Evolutionary conservation across 164 flowering plant species (phyloP).

Genomic region (Houttuynia cordata): DNA sequence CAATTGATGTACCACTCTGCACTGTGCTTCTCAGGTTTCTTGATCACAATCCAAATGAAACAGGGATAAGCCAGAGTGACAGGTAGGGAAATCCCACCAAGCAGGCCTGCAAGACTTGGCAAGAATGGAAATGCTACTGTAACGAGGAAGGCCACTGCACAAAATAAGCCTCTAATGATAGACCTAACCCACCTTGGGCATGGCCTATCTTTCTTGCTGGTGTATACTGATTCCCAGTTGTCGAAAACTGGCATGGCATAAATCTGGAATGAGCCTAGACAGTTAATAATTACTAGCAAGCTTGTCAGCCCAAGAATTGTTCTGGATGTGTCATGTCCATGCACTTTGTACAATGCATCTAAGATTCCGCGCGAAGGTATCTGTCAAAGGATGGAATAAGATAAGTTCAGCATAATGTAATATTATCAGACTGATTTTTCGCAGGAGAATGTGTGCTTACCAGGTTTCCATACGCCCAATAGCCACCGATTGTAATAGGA

Average conservation of each 20-base stretch:
- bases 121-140: constrained; percentile 63
- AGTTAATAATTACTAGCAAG: constrained; percentile 27
- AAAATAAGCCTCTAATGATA: constrained; percentile 29
- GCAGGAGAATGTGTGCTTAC: constrained; percentile 15
- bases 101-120: constrained; percentile 28
- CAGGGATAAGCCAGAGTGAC: constrained; percentile 74
- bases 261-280: constrained; percentile 46
- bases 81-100: constrained; percentile 64
- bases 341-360: constrained; percentile 33
- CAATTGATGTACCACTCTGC: constrained; percentile 48
- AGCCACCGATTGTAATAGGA: constrained; percentile 68
- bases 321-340: constrained; percentile 31
- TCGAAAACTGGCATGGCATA: constrained; percentile 70
- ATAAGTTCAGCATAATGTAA: neutral
- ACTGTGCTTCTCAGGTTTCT: constrained; percentile 38
- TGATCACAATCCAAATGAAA: constrained; percentile 63
- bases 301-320: constrained; percentile 34
- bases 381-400: constrained; percentile 19
- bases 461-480: constrained; percentile 64
- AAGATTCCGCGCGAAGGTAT: constrained; percentile 53
- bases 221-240: constrained; percentile 40
- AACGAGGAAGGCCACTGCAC: constrained; percentile 35
- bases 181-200: constrained; percentile 47
- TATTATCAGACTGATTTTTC: too few relatives aligned
- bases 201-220: constrained; percentile 24